Evolutionary conservation across 2,329 filamentous ascomycete species (phyloP).

Genomic region (Alternaria dauci): DNA sequence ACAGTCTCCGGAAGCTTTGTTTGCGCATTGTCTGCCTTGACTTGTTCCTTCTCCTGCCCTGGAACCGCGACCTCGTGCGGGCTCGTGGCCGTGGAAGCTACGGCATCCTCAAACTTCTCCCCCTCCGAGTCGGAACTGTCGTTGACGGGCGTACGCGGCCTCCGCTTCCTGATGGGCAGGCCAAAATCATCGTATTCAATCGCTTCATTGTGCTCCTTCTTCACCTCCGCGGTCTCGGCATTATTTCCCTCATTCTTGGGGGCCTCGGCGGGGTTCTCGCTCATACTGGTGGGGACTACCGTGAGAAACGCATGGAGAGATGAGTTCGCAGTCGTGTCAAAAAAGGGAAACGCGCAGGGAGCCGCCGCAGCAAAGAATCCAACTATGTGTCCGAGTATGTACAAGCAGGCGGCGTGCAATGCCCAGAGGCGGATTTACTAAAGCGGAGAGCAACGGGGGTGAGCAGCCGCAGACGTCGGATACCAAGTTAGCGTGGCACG

Average conservation of each 20-base stretch:
- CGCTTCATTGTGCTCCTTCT: constrained; percentile 21
- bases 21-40: constrained; percentile 16
- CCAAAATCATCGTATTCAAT: constrained; percentile 75
- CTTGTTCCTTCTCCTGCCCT: constrained; percentile 19
- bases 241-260: constrained; percentile 35
- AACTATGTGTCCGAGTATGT: constrained; percentile 15
- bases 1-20: constrained; percentile 11
- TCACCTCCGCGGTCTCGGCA: constrained; percentile 20
- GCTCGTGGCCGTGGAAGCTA: constrained; percentile 31
- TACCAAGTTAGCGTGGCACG: constrained; percentile 12
- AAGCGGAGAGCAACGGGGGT: constrained; percentile 29
- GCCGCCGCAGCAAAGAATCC: neutral
- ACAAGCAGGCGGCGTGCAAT: constrained; percentile 12
- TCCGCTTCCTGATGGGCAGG: constrained; percentile 66
- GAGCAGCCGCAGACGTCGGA: constrained; percentile 23
- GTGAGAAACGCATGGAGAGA: constrained; percentile 22
- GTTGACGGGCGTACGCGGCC: constrained; percentile 38
- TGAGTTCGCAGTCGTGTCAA: constrained; percentile 5
- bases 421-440: constrained; percentile 23
- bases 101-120: constrained; percentile 42
- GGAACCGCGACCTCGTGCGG: constrained; percentile 42
- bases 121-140: constrained; percentile 39
- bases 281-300: constrained; percentile 35
- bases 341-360: neutral
- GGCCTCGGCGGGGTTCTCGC: constrained; percentile 41